Evolutionary conservation across 164 flowering plant genomes (phyloP), one percentile per base, ranked within the genome.

Genomic region (Chimonanthus salicifolius): DNA sequence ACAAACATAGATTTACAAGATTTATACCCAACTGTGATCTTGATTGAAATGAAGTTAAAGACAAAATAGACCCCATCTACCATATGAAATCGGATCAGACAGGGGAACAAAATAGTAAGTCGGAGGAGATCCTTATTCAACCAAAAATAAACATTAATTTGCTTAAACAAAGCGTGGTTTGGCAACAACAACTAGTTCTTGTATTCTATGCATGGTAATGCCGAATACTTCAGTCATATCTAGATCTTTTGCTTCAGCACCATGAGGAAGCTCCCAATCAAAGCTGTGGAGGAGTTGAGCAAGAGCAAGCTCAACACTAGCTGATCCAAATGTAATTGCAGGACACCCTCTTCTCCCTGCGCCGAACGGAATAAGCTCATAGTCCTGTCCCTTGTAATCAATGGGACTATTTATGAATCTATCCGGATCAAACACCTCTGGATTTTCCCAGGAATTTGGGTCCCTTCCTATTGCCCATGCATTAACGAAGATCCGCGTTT

Each of bases 401-500:
- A 86, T 77, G 10, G 48, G 16, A 68, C 83, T 81, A 8, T 62
- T 77, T 48, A 84, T 43, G 74, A 89, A 89, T 69, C 93, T 81
- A 58, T 86, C 88, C 7, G 93, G 91, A 15, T 80, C 60, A 65
- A 86, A 86, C 13, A 4, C 18, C 1, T 83, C 83, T 4, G 89
- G 87, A 63, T 86, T 67, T 67, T 83, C 71, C 81, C 91, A 88
- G 0, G 68, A 46, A 51, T 70, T 74, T 48, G 84, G 80, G 72
- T 86, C 86, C 71, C 87, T 84, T 70, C 88, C 87, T 10, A 87
- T 79, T 18, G 87, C 87, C 89, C 87, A 84, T 1, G 81, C 88
- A 81, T 86, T 88, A 21, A 86, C 75, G 46, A 83, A 69, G 54
- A 87, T 9, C 47, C 85, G 76, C 47, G 92, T 84, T 64, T 78